Conservation (phyloP, 495 filamentous ascomycete genomes). For the Penicillium robsamsonii region DNA sequence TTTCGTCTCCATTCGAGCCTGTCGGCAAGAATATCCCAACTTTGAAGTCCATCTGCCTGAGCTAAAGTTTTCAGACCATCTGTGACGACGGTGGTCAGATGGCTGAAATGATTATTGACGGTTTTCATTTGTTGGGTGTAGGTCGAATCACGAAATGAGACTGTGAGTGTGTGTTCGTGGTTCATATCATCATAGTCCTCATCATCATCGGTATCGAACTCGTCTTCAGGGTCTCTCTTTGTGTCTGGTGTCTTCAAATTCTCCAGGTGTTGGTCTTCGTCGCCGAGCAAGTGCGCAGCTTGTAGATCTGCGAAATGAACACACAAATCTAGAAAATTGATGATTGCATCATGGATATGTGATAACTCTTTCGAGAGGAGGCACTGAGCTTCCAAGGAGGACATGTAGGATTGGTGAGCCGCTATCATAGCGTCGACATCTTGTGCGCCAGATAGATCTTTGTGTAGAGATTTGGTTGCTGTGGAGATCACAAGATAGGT, state of each 20-base stretch:
- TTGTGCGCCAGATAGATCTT: conserved; percentile 53
- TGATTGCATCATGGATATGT: conserved; percentile 63
- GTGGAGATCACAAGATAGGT: conserved; percentile 67
- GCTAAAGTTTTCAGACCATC: conserved; percentile 47
- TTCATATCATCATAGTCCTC: conserved; percentile 21
- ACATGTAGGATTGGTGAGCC: conserved; percentile 63
- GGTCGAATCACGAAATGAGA: conserved; percentile 29
- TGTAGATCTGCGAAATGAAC: conserved; percentile 51
- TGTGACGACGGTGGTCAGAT: conserved; percentile 40
- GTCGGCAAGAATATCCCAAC: conserved; percentile 54
- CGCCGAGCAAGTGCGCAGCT: conserved; percentile 22
- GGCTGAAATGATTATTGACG: conserved; percentile 39
- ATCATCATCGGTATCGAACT: conserved; percentile 26
- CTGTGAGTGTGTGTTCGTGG: conserved; percentile 28
- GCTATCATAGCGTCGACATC: conserved; percentile 82
- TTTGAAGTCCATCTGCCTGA: conserved; percentile 43
- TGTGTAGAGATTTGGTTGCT: conserved; percentile 50
- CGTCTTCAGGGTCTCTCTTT: conserved; percentile 5
- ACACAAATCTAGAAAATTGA: conserved; percentile 61
- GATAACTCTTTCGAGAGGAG: conserved; percentile 62
- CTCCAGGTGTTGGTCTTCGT: conserved; percentile 9
- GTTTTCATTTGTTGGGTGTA: conserved; percentile 32
- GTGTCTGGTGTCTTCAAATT: not conserved
- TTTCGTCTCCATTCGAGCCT: conserved; percentile 34
- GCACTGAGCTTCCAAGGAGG: conserved; percentile 59